Conservation (phyloP, 768 basidiomycete species). For the Tylopilus rubrobrunneus region DNA sequence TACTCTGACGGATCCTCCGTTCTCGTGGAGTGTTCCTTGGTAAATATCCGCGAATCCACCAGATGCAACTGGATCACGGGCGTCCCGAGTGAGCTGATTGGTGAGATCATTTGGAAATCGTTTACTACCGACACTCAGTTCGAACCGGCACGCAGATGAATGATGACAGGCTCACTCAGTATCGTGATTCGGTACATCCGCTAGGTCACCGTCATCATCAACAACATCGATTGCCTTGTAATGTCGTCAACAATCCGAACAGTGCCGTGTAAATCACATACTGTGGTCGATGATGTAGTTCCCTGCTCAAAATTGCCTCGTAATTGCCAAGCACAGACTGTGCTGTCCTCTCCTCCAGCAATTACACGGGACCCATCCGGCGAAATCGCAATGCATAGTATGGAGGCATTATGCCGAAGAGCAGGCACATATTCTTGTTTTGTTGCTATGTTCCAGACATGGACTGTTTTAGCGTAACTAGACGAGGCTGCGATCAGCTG, state of each 20-base stretch:
- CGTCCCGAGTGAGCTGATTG: too few species aligned
- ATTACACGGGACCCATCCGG: constrained; percentile 1
- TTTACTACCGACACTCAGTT: too few species aligned
- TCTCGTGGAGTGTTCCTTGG: neutral
- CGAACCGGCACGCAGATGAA: neutral
- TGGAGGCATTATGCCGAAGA: neutral
- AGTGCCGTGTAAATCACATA: neutral
- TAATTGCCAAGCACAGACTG: constrained; percentile 3
- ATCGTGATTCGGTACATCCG: neutral
- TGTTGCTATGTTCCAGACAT: constrained; percentile 10
- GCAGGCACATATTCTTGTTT: neutral
- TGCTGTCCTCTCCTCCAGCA: neutral
- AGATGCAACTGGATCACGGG: constrained; percentile 1
- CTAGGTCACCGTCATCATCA: neutral
- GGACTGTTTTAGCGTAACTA: constrained; percentile 9
- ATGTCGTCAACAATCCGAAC: neutral
- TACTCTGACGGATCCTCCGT: neutral
- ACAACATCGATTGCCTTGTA: neutral
- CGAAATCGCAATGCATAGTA: constrained; percentile 1
- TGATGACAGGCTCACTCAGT: neutral
- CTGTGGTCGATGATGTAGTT: neutral
- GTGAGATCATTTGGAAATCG: too few species aligned
- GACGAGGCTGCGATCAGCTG: constrained; percentile 8
- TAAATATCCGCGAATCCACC: constrained; percentile 8
- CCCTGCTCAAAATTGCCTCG: neutral